Percentiles rank a stretch among this genome's conserved stretches.
Conservation (phyloP, 2,329 filamentous ascomycete species). For the Phoma sp. region DNA sequence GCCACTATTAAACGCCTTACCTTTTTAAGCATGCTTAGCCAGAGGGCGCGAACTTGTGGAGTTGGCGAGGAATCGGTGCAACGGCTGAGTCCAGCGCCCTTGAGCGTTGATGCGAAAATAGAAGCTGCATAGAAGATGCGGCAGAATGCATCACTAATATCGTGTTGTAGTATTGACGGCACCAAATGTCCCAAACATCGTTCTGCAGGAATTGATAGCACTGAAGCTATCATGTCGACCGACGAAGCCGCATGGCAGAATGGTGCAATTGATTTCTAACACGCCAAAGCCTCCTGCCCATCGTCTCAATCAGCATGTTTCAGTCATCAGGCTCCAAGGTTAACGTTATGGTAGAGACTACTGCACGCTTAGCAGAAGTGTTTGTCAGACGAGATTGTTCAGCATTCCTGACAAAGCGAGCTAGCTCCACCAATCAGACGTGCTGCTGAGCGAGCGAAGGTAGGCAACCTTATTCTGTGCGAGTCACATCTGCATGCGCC, state of each 20-base stretch:
- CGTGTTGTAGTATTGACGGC: not conserved
- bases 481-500: slow-evolving; percentile 19
- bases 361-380: slow-evolving; percentile 8
- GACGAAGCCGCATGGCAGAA: not conserved
- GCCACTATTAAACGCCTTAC: slow-evolving; percentile 24
- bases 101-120: slow-evolving; percentile 8
- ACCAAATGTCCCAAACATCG: not conserved
- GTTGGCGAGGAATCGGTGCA: slow-evolving; percentile 17
- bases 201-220: not conserved
- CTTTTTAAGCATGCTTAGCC: slow-evolving; percentile 22
- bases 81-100: slow-evolving; percentile 8
- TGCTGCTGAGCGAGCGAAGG: slow-evolving; percentile 7
- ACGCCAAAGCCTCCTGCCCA: not conserved
- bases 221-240: not conserved
- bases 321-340: slow-evolving; percentile 14
- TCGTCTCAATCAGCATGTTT: slow-evolving; percentile 8
- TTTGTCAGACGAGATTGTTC: slow-evolving; percentile 42
- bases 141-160: not conserved
- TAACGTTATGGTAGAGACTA: slow-evolving; percentile 18
- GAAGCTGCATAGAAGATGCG: not conserved
- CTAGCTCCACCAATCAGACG: slow-evolving; percentile 25
- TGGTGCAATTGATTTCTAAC: slow-evolving; percentile 14
- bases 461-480: slow-evolving; percentile 19
- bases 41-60: slow-evolving; percentile 22
- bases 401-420: slow-evolving; percentile 35